Conservation (phyloP, 208 protist genomes). For the Angomonas deanei region DNA sequence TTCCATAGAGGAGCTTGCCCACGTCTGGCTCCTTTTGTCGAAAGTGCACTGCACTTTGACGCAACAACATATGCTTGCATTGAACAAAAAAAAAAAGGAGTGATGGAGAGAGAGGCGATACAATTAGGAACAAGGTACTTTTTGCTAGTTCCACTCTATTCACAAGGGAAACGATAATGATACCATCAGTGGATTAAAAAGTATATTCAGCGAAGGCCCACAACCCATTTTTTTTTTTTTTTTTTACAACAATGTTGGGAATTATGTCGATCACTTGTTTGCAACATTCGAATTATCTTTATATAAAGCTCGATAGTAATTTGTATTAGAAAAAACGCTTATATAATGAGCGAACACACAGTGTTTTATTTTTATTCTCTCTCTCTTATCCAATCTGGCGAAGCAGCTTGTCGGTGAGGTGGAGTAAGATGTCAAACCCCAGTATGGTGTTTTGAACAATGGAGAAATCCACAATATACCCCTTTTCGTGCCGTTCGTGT, state of each 20-base stretch:
- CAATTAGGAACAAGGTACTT: too few relatives aligned
- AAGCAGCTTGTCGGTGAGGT: constrained; percentile 14
- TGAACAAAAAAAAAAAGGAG: constrained; percentile 7
- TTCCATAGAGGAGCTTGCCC: constrained; percentile 77
- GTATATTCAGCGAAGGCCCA: too few relatives aligned
- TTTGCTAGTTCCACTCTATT: too few relatives aligned
- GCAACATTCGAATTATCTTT: too few relatives aligned
- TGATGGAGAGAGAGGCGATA: background rate
- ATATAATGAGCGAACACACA: constrained; percentile 6
- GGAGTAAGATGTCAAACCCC: constrained; percentile 48
- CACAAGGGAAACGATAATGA: too few relatives aligned
- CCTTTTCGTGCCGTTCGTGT: constrained; percentile 73
- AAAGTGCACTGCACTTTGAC: background rate
- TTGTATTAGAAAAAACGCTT: constrained; percentile 4
- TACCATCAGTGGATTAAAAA: too few relatives aligned
- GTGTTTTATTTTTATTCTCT: background rate
- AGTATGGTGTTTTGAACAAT: constrained; percentile 53
- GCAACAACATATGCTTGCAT: background rate
- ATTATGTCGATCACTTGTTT: too few relatives aligned
- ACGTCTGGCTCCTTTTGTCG: constrained; percentile 30
- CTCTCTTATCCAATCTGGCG: background rate
- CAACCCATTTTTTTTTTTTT: too few relatives aligned
- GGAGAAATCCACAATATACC: constrained; percentile 72
- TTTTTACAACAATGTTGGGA: too few relatives aligned
- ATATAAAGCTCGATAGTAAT: background rate